Evolutionary conservation across 495 filamentous ascomycete genomes (phyloP).

Genomic region (Penicillium argentinense): DNA sequence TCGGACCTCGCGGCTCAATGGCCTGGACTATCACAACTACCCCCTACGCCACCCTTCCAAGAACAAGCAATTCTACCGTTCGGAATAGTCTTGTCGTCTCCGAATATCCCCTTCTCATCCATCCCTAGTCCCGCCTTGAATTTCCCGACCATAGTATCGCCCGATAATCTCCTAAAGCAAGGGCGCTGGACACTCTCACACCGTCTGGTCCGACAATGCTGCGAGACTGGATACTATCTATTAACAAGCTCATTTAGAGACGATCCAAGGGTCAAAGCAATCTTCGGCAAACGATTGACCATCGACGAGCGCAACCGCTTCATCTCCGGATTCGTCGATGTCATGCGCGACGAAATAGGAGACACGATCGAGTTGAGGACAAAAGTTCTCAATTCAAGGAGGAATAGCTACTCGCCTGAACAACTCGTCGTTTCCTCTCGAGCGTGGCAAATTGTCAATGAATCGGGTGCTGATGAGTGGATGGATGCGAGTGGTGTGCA

Average conservation of each 20-base stretch:
- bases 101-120: slow-evolving; percentile 11
- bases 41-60: slow-evolving; percentile 23
- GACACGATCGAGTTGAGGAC: slow-evolving; percentile 21
- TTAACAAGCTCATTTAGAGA: slow-evolving; percentile 16
- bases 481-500: slow-evolving; percentile 31
- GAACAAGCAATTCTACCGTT: slow-evolving; percentile 21
- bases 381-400: slow-evolving; percentile 20
- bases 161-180: slow-evolving; percentile 12
- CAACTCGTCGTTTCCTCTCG: slow-evolving; percentile 14
- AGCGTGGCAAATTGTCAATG: slow-evolving; percentile 24
- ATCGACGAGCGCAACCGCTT: slow-evolving; percentile 19
- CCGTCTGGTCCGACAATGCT: slow-evolving; percentile 30
- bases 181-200: slow-evolving; percentile 26
- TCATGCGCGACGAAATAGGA: slow-evolving; percentile 10
- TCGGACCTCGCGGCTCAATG: no score
- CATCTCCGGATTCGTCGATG: slow-evolving; percentile 20
- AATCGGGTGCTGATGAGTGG: slow-evolving; percentile 22
- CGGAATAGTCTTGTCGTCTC: slow-evolving; percentile 16
- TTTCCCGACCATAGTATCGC: slow-evolving; percentile 6
- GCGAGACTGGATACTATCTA: slow-evolving; percentile 24
- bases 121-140: slow-evolving; percentile 13
- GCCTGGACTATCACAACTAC: no score
- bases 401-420: slow-evolving; percentile 12
- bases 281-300: slow-evolving; percentile 23
- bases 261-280: slow-evolving; percentile 9